Evolutionary conservation across 2,329 filamentous ascomycete species (phyloP).

Genomic region (Byssochlamys sp.): DNA sequence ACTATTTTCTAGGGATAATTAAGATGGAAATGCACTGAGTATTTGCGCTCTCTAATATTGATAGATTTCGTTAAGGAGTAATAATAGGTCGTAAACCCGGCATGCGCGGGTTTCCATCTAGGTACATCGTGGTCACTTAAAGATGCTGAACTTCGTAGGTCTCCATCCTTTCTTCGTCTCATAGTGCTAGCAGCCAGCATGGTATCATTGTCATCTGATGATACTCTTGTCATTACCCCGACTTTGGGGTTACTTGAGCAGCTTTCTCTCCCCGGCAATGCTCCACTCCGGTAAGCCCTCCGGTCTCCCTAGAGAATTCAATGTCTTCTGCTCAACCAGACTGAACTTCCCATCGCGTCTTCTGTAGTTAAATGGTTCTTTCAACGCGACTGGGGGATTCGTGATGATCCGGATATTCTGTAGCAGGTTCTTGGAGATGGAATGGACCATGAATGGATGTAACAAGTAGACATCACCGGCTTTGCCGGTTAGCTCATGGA

Average conservation of each 20-base stretch:
- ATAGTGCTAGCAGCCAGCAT: no score
- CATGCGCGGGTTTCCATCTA: no score
- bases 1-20: no score
- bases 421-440: slow-evolving; percentile 41
- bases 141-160: no score
- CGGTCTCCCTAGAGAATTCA: slow-evolving; percentile 36
- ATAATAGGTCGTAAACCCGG: no score
- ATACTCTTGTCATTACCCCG: no score
- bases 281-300: slow-evolving; percentile 41
- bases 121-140: no score
- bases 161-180: no score
- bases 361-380: slow-evolving; percentile 43
- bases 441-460: slow-evolving; percentile 49
- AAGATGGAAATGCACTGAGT: no score
- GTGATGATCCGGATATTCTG: slow-evolving; percentile 45
- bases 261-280: slow-evolving; percentile 37
- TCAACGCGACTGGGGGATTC: slow-evolving; percentile 45
- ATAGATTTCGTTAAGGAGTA: no score
- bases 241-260: neutral
- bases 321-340: slow-evolving; percentile 44
- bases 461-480: slow-evolving; percentile 46
- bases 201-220: no score
- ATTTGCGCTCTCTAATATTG: no score
- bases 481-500: slow-evolving; percentile 44
- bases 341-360: slow-evolving; percentile 39